These are phyloP conservation scores for Plasmodium gonderi DNA, from an alignment of 169 alveolate species.

Conservation along the genomic window DNA sequence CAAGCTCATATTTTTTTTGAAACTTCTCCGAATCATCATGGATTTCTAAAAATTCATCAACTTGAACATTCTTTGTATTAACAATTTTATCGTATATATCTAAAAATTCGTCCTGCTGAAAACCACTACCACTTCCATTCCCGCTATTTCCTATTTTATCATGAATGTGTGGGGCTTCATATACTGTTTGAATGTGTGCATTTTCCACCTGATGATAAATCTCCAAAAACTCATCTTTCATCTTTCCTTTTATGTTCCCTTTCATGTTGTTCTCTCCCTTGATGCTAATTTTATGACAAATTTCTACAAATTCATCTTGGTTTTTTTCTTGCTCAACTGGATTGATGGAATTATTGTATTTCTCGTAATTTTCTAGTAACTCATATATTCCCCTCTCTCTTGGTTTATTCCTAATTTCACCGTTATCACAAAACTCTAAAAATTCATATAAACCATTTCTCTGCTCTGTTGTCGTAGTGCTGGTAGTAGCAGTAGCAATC, in stretches of 20 bases:
- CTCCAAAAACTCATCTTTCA: slow-evolving; percentile 45
- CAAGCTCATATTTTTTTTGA: background rate
- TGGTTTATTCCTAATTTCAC: background rate
- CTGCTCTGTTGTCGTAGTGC: background rate
- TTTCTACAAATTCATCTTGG: slow-evolving; percentile 27
- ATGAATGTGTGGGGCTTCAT: background rate
- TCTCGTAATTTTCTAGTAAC: slow-evolving; percentile 32
- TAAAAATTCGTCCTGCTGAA: slow-evolving; percentile 9
- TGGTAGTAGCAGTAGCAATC: background rate
- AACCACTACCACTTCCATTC: background rate
- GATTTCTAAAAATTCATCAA: slow-evolving; percentile 6
- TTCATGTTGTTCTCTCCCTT: background rate
- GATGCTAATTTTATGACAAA: background rate
- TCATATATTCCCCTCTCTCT: slow-evolving; percentile 17
- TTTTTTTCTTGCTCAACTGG: background rate
- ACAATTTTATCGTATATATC: slow-evolving; percentile 19
- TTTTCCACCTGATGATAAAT: slow-evolving; percentile 5
- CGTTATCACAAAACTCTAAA: slow-evolving; percentile 47
- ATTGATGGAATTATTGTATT: background rate
- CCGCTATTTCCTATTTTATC: background rate
- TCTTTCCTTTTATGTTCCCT: no score
- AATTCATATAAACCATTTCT: slow-evolving; percentile 13
- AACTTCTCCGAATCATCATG: background rate
- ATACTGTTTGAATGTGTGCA: background rate
- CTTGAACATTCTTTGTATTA: background rate